Base-by-base conservation (phyloP, 768 basidiomycete genomes). In the Leccinum broughii region DNA sequence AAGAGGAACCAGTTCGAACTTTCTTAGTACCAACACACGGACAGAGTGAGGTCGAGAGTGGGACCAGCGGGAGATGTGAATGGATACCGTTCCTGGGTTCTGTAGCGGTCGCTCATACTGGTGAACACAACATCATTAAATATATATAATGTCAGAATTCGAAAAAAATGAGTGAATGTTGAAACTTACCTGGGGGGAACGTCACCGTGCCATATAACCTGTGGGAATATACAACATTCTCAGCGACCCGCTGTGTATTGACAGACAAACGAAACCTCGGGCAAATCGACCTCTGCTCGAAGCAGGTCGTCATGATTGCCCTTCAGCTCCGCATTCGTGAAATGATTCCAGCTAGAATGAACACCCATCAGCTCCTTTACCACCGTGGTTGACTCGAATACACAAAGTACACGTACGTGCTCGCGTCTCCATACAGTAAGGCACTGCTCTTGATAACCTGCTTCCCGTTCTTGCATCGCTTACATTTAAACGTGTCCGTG, bases 271-370 rank as follows among this genome's bases (percentile, higher is more conserved):
- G 95, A 95, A 52, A 98, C 89, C 63, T 94, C 90, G 6, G 87
- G 84, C 50, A 85, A 65, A 10, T 90, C 92, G 44, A 88, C 83
- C 73, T 99, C 97, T 3, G 93, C 93, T 28, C 97, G 84, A 34
- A 99, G 78, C 49, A 99, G 81, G 71, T 98, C 95, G 68, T 99
- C 97, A 68, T 99, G 97, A 67, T 97, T 95, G 67, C 86, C 89
- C 73, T 85, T 86, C 52, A 99, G 79, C 69, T 97, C 93, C 1
- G 74, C 77, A 66, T 97, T 98, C 4, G 92, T 91, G 72, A 93
- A 95, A 70, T 99, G 97, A 73, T 99, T 98, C 97, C 97, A 98
- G 28, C 95, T 97, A 69, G 28, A 53, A 44, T 26, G 1, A 3
- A 51, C n/a, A 22, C 34, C 24, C 15, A 3, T 68, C 28, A 68